Percentiles rank a stretch among this genome's conserved stretches.
Conservation (phyloP, 129 eudicot genomes). For the Dittrichia graveolens region DNA sequence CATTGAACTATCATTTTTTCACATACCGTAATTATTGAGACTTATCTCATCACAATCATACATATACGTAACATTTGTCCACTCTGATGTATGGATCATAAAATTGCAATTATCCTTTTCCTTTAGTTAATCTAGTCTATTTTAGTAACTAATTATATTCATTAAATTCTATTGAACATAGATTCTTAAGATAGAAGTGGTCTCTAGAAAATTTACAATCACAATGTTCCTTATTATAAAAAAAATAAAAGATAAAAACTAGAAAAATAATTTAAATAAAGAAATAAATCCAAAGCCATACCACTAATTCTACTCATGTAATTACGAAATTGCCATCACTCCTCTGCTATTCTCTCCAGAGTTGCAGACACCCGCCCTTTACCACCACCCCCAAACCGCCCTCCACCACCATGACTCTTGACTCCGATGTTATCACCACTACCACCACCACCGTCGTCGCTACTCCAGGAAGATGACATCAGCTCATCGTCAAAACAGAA, state of each 20-base stretch:
- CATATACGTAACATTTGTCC: too few relatives aligned
- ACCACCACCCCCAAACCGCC: conserved; percentile 13
- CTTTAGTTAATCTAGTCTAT: too few relatives aligned
- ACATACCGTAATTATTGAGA: too few relatives aligned
- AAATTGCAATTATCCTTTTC: too few relatives aligned
- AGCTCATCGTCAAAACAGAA: conserved; percentile 25
- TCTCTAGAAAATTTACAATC: too few relatives aligned
- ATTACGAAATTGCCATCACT: conserved; percentile 12
- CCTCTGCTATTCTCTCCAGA: conserved; percentile 32
- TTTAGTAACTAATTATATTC: too few relatives aligned
- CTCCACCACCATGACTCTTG: conserved; percentile 9
- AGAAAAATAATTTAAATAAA: neutral
- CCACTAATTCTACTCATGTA: neutral
- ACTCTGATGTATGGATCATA: too few relatives aligned
- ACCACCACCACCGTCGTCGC: conserved; percentile 15
- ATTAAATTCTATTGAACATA: too few relatives aligned
- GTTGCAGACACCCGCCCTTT: conserved; percentile 26
- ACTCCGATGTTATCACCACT: conserved; percentile 18
- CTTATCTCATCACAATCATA: too few relatives aligned
- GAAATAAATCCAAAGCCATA: neutral
- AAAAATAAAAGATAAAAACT: neutral
- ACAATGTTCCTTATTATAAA: neutral
- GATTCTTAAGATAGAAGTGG: too few relatives aligned
- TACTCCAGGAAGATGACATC: conserved; percentile 11
- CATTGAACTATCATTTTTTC: too few relatives aligned